Conservation (phyloP, 1,284 basidiomycete genomes). For the Ustilago sp. region DNA sequence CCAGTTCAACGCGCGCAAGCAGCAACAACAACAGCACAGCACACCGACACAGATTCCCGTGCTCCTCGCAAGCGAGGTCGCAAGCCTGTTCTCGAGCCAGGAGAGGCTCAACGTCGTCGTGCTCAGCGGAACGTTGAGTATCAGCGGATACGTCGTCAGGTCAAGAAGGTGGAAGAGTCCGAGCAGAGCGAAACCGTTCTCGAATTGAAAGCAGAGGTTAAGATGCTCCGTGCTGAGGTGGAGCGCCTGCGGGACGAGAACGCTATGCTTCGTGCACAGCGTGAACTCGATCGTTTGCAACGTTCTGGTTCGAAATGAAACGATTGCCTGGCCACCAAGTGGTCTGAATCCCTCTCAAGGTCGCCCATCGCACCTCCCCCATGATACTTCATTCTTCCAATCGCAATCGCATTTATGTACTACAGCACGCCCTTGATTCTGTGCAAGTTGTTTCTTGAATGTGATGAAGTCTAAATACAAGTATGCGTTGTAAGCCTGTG, state of each 20-base stretch:
- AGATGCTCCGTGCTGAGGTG: slow-evolving; percentile 56
- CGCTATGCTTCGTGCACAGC: slow-evolving; percentile 55
- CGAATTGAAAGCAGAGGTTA: slow-evolving; percentile 57
- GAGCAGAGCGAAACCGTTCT: slow-evolving; percentile 44
- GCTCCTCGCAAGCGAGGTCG: slow-evolving; percentile 39
- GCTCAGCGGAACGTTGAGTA: slow-evolving; percentile 48
- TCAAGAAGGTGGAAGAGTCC: slow-evolving; percentile 42
- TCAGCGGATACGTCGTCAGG: slow-evolving; percentile 46
- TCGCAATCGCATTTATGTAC: too few relatives aligned
- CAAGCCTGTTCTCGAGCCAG: slow-evolving; percentile 37
- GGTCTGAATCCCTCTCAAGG: too few relatives aligned
- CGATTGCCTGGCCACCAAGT: not conserved
- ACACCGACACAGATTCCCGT: slow-evolving; percentile 7
- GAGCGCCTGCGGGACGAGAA: slow-evolving; percentile 60
- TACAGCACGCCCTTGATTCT: too few relatives aligned
- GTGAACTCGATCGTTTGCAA: slow-evolving; percentile 46
- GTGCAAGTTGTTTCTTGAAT: too few relatives aligned
- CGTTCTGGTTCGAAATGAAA: slow-evolving; percentile 13
- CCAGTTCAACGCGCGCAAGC: not conserved
- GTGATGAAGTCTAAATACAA: too few relatives aligned
- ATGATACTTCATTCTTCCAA: too few relatives aligned
- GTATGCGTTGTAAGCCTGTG: too few relatives aligned
- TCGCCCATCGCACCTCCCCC: too few relatives aligned
- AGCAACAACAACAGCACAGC: not conserved
- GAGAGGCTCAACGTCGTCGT: slow-evolving; percentile 33